Base-by-base conservation (phyloP, 768 basidiomycete species). In the Polyporus arcularius region DNA sequence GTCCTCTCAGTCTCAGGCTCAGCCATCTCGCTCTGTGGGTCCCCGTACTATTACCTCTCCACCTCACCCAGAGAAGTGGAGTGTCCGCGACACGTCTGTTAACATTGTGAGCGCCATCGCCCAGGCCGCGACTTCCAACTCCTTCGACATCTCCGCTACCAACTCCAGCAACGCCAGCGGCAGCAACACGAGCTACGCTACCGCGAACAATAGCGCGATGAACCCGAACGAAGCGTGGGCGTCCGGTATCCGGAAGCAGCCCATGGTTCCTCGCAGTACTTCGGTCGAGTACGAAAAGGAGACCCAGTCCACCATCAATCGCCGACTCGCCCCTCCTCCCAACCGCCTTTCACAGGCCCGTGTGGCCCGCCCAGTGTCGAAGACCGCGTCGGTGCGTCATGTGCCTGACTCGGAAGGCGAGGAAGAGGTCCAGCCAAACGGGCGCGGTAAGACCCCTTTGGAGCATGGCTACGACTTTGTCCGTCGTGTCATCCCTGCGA, bases 51-150 rank as follows among this genome's bases (percentile, higher is more conserved):
- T 57, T 30, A 43, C 57, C 46, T 31, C 21, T 39, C 80, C 80
- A n/a, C 74, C 73, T 14, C 79, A 86, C 53, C 90, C 91, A 43
- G 81, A 85, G 67, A 85, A 79, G 79, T 90, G 88, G 88, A 71
- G 72, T 60, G 84, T 91, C 60, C 89, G 89, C 68, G 90, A 92
- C 74, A 94, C 93, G 47, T 88, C 91, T 18, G 93, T 94, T 53
- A 90, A 92, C 74, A 88, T 93, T 68, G 93, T 92, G 10, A 83
- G 84, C 67, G 93, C 92, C 32, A 90, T 95, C 69, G 77, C 80
- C 65, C 85, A 88, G 72, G 93, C 92, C 18, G 89, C 82, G 21
- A 77, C 70, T 52, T 46, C 53, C 8, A 68, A 69, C 4, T 75
- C 71, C 41, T 43, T 60, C 45, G 65, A 66, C 15, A 63, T 56